Conservation (phyloP, 768 basidiomycete genomes). For the Cytidiella melzeri region DNA sequence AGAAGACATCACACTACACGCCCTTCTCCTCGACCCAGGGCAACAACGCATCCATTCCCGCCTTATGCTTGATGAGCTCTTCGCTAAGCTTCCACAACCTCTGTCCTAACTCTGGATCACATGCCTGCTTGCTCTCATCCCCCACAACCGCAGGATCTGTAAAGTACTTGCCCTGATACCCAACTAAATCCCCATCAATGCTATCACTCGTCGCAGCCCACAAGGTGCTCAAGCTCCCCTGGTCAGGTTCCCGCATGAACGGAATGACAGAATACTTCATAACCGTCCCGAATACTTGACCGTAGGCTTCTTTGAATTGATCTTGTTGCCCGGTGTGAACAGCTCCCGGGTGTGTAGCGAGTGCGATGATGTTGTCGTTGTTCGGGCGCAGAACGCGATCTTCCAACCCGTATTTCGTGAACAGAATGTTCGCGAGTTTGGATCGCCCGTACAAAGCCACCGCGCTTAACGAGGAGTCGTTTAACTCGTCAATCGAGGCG, state of each 20-base stretch:
- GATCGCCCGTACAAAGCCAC: conserved; percentile 33
- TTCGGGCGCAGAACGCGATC: conserved; percentile 20
- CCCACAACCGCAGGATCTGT: conserved; percentile 19
- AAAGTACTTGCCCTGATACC: conserved; percentile 24
- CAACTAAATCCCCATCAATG: conserved; percentile 15
- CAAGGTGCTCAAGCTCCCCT: conserved; percentile 23
- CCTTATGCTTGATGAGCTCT: conserved; percentile 20
- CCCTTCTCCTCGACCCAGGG: conserved; percentile 17
- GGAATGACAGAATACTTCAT: conserved; percentile 19
- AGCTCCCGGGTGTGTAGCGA: conserved; percentile 26
- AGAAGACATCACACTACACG: not conserved
- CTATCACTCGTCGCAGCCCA: conserved; percentile 28
- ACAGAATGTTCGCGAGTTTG: conserved; percentile 37
- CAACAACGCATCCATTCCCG: conserved; percentile 20
- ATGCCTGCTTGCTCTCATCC: conserved; percentile 19
- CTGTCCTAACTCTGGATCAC: conserved; percentile 21
- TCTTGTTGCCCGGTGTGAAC: conserved; percentile 23
- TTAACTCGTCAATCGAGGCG: conserved; percentile 33
- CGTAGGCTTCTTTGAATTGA: conserved; percentile 25
- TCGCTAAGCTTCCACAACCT: conserved; percentile 29
- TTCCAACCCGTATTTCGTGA: conserved; percentile 27
- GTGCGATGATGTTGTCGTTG: conserved; percentile 18
- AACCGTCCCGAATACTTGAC: conserved; percentile 16
- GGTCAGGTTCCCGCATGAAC: conserved; percentile 24
- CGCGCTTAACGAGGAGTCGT: conserved; percentile 25